These are phyloP conservation scores for Aspergillus novofumigatus DNA, from an alignment of 2,329 filamentous ascomycete species.

Conservation along the genomic window DNA sequence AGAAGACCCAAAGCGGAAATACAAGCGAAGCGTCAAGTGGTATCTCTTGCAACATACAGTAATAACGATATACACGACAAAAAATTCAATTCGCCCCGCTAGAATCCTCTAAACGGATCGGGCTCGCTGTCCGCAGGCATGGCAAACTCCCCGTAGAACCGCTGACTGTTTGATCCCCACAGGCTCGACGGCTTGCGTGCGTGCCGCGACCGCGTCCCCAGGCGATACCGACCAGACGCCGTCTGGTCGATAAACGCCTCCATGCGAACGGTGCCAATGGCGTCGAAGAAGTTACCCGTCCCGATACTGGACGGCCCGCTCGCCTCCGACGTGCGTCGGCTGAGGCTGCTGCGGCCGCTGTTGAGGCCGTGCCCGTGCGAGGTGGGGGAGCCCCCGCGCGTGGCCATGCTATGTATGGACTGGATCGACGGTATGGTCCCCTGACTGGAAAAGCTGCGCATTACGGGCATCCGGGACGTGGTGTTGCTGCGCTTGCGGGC, in stretches of 20 bases:
- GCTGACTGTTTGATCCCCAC: constrained; percentile 27
- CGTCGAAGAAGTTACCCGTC: constrained; percentile 69
- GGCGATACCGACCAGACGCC: constrained; percentile 27
- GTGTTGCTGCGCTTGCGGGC: constrained; percentile 87
- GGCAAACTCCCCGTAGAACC: constrained; percentile 29
- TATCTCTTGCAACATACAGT: not conserved
- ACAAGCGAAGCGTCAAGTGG: not conserved
- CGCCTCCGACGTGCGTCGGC: constrained; percentile 49
- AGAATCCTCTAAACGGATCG: constrained; percentile 48
- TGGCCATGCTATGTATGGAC: constrained; percentile 50
- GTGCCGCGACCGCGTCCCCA: constrained; percentile 17
- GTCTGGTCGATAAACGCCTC: constrained; percentile 79
- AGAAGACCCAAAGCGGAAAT: not conserved
- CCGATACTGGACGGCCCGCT: constrained; percentile 45
- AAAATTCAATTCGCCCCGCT: not conserved
- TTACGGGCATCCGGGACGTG: constrained; percentile 64
- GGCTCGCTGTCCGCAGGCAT: constrained; percentile 35
- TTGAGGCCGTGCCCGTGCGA: constrained; percentile 22
- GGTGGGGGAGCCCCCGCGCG: constrained; percentile 45
- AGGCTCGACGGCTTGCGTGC: constrained; percentile 28
- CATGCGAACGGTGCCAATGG: constrained; percentile 89
- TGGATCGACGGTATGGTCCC: constrained; percentile 30
- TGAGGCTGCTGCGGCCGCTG: constrained; percentile 43
- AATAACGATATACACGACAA: not conserved
- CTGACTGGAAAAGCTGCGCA: constrained; percentile 69